Conservation (phyloP, 129 eudicot species). For the Heracleum sosnowskyi region DNA sequence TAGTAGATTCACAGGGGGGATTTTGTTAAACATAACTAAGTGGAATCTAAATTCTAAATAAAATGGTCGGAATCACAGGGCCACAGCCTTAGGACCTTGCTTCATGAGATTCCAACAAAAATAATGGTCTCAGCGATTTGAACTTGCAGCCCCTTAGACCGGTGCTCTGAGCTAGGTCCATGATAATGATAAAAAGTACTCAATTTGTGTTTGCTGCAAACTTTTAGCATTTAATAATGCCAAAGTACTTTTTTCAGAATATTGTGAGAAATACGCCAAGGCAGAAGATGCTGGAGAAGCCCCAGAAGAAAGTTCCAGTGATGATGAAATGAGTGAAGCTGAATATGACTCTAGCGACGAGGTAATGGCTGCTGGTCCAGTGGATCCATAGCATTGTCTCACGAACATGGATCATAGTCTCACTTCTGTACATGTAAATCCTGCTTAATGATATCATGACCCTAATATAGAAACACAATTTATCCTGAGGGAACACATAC, state of each 20-base stretch:
- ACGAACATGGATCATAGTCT: too few species aligned
- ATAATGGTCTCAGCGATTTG: not conserved
- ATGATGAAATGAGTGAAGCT: slow-evolving; percentile 72
- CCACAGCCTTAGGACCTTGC: not conserved
- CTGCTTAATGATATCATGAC: slow-evolving; percentile 17
- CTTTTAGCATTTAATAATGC: not conserved
- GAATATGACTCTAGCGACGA: slow-evolving; percentile 77
- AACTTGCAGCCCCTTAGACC: not conserved
- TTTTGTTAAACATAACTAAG: not conserved
- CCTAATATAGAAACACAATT: slow-evolving; percentile 24
- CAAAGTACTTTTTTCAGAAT: slow-evolving; percentile 38
- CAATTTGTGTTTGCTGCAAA: not conserved
- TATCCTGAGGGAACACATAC: slow-evolving; percentile 38
- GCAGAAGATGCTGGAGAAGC: slow-evolving; percentile 79
- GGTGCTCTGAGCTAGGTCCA: not conserved
- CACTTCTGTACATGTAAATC: slow-evolving; percentile 35
- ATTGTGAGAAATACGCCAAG: slow-evolving; percentile 77
- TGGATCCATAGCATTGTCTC: slow-evolving; percentile 41
- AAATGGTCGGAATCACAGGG: not conserved
- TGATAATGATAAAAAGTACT: not conserved
- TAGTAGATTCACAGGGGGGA: not conserved
- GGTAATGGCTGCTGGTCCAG: slow-evolving; percentile 68
- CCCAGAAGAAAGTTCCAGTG: slow-evolving; percentile 70
- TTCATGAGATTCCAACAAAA: not conserved
- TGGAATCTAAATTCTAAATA: not conserved